Conservation (phyloP, 2,329 filamentous ascomycete genomes). For the Penicillium rolfsii region DNA sequence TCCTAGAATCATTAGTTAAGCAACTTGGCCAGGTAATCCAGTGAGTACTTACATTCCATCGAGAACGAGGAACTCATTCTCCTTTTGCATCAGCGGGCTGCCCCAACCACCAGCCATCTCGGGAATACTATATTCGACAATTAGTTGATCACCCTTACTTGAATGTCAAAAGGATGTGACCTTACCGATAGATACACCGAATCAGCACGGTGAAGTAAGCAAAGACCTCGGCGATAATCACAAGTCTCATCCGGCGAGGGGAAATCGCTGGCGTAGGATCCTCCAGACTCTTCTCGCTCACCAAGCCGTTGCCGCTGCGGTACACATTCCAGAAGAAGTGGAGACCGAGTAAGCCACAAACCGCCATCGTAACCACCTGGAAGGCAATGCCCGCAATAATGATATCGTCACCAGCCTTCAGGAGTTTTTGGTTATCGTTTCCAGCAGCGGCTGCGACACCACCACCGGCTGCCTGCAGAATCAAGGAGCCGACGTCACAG, state of each 20-base stretch:
- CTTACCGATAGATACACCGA: slow-evolving; percentile 50
- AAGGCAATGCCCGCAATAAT: slow-evolving; percentile 62
- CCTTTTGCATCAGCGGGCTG: slow-evolving; percentile 51
- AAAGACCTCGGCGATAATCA: slow-evolving; percentile 37
- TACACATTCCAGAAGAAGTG: slow-evolving; percentile 50
- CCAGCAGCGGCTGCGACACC: slow-evolving; percentile 59
- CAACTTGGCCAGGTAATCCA: neutral
- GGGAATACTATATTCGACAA: slow-evolving; percentile 43
- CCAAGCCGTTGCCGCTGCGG: slow-evolving; percentile 31
- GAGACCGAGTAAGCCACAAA: slow-evolving; percentile 45
- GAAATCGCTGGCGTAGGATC: slow-evolving; percentile 23
- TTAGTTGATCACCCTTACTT: slow-evolving; percentile 8
- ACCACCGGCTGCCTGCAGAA: slow-evolving; percentile 62
- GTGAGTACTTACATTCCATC: slow-evolving; percentile 50
- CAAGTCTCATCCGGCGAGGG: slow-evolving; percentile 28
- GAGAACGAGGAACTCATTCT: slow-evolving; percentile 52
- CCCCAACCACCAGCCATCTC: slow-evolving; percentile 58
- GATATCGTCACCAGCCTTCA: slow-evolving; percentile 56
- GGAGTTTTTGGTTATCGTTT: slow-evolving; percentile 40
- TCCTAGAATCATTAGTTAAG: slow-evolving; percentile 36
- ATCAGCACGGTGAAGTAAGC: slow-evolving; percentile 48
- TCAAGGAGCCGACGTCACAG: slow-evolving; percentile 63
- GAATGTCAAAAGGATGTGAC: neutral
- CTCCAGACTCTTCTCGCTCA: slow-evolving; percentile 35
- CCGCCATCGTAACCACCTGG: slow-evolving; percentile 56